Conservation (phyloP, 139 green algal genomes). For the Pseudopediastrum boryanum region DNA sequence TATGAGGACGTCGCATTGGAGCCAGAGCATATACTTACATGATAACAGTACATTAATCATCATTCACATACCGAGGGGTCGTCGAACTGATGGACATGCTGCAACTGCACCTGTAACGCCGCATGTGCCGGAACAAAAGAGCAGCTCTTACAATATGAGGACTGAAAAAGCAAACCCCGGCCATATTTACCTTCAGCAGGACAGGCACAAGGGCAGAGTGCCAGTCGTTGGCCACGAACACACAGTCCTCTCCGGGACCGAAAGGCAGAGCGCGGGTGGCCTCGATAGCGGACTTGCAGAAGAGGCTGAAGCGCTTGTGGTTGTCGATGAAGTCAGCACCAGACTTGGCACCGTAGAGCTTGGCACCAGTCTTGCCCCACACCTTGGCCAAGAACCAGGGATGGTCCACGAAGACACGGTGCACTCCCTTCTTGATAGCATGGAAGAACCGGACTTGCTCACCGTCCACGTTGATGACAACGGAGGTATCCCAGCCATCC, state of each 20-base stretch:
- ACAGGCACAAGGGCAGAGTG: conserved; percentile 86
- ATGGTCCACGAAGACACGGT: conserved; percentile 97
- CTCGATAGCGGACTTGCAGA: conserved; percentile 91
- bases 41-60: background rate
- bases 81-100: too few species aligned
- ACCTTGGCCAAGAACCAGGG: conserved; percentile 95
- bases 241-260: conserved; percentile 86
- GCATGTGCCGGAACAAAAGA: too few species aligned
- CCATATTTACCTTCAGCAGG: conserved; percentile 83
- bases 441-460: conserved; percentile 98
- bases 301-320: conserved; percentile 95
- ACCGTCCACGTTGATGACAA: conserved; percentile 79
- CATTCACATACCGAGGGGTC: too few species aligned
- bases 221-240: conserved; percentile 98
- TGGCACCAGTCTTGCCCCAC: conserved; percentile 94
- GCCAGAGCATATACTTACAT: too few species aligned
- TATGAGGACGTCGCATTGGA: too few species aligned
- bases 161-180: too few species aligned
- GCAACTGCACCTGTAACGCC: too few species aligned
- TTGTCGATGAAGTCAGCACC: conserved; percentile 97
- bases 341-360: conserved; percentile 93
- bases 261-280: conserved; percentile 77
- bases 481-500: conserved; percentile 95
- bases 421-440: conserved; percentile 93
- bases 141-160: too few species aligned